A percentile compares a stretch with the other conserved stretches of the same genome.
These are phyloP conservation scores for Gaeumannomyces sp. DNA, from an alignment of 2,329 filamentous ascomycete species.

Conservation along the genomic window DNA sequence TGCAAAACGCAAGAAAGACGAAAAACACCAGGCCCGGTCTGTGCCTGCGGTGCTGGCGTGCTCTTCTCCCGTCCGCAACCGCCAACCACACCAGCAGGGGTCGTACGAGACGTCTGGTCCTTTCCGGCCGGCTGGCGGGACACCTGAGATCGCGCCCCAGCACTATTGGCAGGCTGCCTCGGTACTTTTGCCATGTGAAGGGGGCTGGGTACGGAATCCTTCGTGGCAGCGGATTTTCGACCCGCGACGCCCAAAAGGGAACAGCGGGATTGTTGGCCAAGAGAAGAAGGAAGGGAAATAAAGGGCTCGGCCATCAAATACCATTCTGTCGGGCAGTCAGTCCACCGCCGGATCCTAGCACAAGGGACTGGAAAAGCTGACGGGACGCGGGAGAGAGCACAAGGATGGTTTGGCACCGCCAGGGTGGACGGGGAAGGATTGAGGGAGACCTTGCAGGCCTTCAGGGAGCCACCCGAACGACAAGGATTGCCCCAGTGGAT, in stretches of 20 bases:
- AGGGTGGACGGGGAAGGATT: no score
- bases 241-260: not conserved
- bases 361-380: not conserved
- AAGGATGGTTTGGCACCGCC: not conserved
- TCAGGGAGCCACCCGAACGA: no score
- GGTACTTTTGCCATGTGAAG: not conserved
- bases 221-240: not conserved
- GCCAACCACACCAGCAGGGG: not conserved
- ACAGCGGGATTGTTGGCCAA: not conserved
- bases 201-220: not conserved
- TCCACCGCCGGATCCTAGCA: no score
- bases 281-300: no score
- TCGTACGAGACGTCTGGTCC: not conserved
- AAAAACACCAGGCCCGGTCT: no score
- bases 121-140: no score
- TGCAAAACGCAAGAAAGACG: not conserved
- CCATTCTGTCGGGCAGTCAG: not conserved
- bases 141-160: no score
- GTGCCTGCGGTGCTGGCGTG: not conserved
- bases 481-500: no score
- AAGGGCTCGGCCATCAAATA: not conserved
- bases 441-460: no score
- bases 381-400: not conserved
- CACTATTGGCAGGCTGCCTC: not conserved
- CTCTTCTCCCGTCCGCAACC: not conserved